phyloP scores from a whole-genome alignment of 306 rosid species.

The Styphnolobium japonicum region DNA sequence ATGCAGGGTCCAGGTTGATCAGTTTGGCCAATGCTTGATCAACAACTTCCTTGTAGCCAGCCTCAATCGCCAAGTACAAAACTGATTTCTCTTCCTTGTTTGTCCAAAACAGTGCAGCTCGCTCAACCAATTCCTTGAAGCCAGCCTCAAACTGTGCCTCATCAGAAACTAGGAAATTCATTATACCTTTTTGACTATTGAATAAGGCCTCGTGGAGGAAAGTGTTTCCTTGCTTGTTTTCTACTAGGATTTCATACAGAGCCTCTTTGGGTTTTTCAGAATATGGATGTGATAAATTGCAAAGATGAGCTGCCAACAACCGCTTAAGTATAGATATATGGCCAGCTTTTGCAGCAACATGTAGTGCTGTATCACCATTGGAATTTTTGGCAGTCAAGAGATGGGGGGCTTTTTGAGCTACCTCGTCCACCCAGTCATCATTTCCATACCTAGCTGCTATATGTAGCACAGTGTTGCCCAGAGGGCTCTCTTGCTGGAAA shows the following conservation, averaged over 20 bases:
- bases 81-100: neutral
- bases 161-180: neutral
- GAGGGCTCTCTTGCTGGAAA: neutral
- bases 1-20: neutral
- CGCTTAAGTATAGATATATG: neutral
- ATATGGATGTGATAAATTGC: neutral
- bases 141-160: neutral
- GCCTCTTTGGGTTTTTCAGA: neutral
- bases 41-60: neutral
- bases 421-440: neutral
- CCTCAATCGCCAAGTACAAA: neutral
- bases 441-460: slow-evolving; percentile 2
- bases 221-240: neutral
- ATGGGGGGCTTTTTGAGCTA: neutral
- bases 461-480: neutral
- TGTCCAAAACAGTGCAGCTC: neutral
- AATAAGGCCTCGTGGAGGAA: slow-evolving; percentile 9
- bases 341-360: neutral
- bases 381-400: neutral
- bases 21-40: neutral
- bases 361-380: neutral
- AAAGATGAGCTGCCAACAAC: neutral
- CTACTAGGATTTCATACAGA: neutral
- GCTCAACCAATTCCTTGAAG: neutral
- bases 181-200: neutral